phyloP scores from a whole-genome alignment of 148 eudicot genomes.

The Rhododendron ferrugineum region DNA sequence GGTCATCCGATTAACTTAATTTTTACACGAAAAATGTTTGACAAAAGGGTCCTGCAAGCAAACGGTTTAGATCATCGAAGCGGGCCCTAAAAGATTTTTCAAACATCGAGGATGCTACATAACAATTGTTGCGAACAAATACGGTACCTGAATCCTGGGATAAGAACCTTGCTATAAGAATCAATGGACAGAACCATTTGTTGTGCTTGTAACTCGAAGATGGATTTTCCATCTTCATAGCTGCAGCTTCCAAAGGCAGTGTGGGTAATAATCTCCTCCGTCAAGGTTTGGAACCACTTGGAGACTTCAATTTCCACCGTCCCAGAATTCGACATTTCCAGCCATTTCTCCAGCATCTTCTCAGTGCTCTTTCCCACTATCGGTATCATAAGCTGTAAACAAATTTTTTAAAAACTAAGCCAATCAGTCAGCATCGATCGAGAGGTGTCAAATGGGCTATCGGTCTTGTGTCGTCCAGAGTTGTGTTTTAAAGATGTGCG shows the following conservation, averaged over 20 bases:
- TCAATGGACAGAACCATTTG: slow-evolving; percentile 43
- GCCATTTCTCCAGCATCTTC: slow-evolving; percentile 59
- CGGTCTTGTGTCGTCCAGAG: no score
- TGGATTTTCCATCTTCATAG: slow-evolving; percentile 49
- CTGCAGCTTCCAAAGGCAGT: slow-evolving; percentile 56
- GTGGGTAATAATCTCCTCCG: slow-evolving; percentile 48
- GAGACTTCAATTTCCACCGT: slow-evolving; percentile 58
- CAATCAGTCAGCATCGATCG: not conserved
- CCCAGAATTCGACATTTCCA: slow-evolving; percentile 33
- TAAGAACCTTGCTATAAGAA: slow-evolving; percentile 48
- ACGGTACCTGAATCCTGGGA: slow-evolving; percentile 48
- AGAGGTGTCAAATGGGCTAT: not conserved
- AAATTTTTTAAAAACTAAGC: no score
- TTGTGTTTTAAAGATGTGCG: no score
- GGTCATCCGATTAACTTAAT: no score
- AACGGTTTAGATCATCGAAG: no score
- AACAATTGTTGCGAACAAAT: not conserved
- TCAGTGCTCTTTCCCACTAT: slow-evolving; percentile 47
- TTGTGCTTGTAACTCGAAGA: slow-evolving; percentile 52
- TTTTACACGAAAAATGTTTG: no score
- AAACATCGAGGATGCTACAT: no score
- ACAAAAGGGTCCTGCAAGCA: no score
- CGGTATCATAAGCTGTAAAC: slow-evolving; percentile 54
- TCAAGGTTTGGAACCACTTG: slow-evolving; percentile 46
- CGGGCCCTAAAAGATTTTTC: no score